Percentiles rank a stretch among this genome's conserved stretches.
Conservation (phyloP, 2,329 filamentous ascomycete species). For the Penicillium sp. region DNA sequence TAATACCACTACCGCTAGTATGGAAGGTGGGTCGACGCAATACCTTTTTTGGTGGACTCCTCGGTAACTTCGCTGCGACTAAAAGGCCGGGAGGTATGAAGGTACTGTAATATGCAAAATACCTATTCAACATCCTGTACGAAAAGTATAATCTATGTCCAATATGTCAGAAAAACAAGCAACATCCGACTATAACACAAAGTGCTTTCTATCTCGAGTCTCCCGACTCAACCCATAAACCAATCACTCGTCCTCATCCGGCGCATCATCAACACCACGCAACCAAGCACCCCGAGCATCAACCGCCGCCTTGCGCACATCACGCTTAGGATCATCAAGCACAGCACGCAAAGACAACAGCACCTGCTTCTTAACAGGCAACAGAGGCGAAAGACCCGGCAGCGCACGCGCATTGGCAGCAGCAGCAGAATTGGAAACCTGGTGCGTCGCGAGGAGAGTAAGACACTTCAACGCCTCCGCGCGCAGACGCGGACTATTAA, state of each 20-base stretch:
- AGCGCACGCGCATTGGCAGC: constrained; percentile 25
- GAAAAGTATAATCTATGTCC: neutral
- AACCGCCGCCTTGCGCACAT: constrained; percentile 60
- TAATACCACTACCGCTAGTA: no score
- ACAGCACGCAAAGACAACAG: constrained; percentile 53
- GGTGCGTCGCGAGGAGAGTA: constrained; percentile 34
- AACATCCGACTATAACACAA: no score
- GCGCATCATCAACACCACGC: constrained; percentile 55
- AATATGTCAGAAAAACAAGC: neutral
- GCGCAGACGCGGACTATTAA: constrained; percentile 32
- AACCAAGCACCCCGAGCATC: constrained; percentile 60
- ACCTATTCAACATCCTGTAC: no score
- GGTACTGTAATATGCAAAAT: no score
- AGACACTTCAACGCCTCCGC: constrained; percentile 39
- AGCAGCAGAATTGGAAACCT: constrained; percentile 23
- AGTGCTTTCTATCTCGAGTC: no score
- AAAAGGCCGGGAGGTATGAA: neutral
- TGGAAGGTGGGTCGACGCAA: no score
- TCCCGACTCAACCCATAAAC: neutral
- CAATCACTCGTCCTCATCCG: constrained; percentile 52
- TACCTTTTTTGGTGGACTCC: no score
- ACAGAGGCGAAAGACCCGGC: constrained; percentile 43
- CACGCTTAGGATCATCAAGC: constrained; percentile 61
- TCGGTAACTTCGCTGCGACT: no score
- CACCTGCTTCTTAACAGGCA: constrained; percentile 57